Base-by-base conservation (phyloP, 2,329 filamentous ascomycete species). In the Amauroascus verrucosus region DNA sequence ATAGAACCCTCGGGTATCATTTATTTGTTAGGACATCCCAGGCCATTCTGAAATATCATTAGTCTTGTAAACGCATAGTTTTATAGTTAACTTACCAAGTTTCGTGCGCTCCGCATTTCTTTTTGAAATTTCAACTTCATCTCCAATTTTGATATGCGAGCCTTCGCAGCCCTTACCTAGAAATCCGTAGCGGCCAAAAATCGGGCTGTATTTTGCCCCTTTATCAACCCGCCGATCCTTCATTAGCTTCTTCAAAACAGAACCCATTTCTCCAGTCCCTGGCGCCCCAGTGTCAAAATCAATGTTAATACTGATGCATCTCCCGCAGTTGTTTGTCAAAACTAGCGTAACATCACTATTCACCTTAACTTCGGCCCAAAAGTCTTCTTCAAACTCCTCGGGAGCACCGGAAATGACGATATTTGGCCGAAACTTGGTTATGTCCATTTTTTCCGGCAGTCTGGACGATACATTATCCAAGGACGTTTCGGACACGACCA, bases 171-270 rank as follows among this genome's bases (percentile, higher is more conserved):
- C 63, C 16, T 59, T 61, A 22, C 66, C 67, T 40, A 85, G 66
- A 63, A 87, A 88, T 0, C 77, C 83, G 68, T 88, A 88, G 43
- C 84, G 75, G 8, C 85, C 85, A 73, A 89, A 89, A 7, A 86
- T 75, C 11, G 85, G 84, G 55, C 77, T 79, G 65, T 80, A 87
- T 63, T 80, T 85, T 32, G 72, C 72, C 0, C 85, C 85, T n/a
- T 65, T 58, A 63, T 90, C 85, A 6, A 89, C 83, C 53, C 85
- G 76, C 18, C 86, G 75, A 66, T 88, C 83, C 49, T 74, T 77
- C 76, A 82, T 82, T 61, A 90, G 68, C 61, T 82, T 81, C 72
- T 87, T 88, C 57, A 88, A 70, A 14, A 86, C 75, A 37, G 70
- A 72, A n/a, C 81, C 83, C 33, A 71, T 66, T 61, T 81, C 78